Evolutionary conservation across 495 filamentous ascomycete species (phyloP), one percentile per base, ranked within the genome.

Genomic region (Achaetomiella virescens): DNA sequence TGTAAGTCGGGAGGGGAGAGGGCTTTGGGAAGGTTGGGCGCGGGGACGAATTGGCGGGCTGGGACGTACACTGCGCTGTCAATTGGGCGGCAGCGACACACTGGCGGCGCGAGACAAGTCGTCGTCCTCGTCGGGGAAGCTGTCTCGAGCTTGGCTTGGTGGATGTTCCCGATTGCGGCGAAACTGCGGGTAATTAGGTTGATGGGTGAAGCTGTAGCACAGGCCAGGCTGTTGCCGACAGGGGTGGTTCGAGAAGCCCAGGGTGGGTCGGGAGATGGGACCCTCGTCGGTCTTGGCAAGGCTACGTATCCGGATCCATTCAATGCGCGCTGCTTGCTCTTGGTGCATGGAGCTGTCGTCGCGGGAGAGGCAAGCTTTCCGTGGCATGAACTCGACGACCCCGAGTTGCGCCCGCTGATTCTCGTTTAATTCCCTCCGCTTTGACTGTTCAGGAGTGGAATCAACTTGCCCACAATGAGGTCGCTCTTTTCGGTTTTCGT

Each of bases 401-500:
- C 47, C 31, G 52, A 53, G 25, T 51, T 41, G 49, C 38, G 24
- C 54, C 50, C 24, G 41, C 54, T 48, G 44, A 51, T 37, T 57
- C 8, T 20, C 15, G 22, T 24, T 35, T 61, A 36, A 45, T 33
- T 55, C 31, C 31, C 22, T 4, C 24, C 14, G 2, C 5, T 24
- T n/a, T 17, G 15, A 20, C 11, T 18, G 15, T 64, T 66, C 61
- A 65, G 56, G 62, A 61, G 62, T 57, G 48, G 50, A 50, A 59
- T 57, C 63, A 48, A 60, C 54, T 40, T 68, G 58, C 49, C 51
- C 55, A 72, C 58, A 63, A 95, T 96, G 90, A 80, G 84, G 77
- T 88, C 84, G 78, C 76, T 85, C 65, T 72, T 87, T 68, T 85
- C 84, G 48, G 80, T 90, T 62, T 63, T 90, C 50, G 63, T 87